A percentile compares a stretch with the other conserved stretches of the same genome.
These are phyloP conservation scores for Boletus pseudopeckii DNA, from an alignment of 768 basidiomycete genomes.

Conservation along the genomic window DNA sequence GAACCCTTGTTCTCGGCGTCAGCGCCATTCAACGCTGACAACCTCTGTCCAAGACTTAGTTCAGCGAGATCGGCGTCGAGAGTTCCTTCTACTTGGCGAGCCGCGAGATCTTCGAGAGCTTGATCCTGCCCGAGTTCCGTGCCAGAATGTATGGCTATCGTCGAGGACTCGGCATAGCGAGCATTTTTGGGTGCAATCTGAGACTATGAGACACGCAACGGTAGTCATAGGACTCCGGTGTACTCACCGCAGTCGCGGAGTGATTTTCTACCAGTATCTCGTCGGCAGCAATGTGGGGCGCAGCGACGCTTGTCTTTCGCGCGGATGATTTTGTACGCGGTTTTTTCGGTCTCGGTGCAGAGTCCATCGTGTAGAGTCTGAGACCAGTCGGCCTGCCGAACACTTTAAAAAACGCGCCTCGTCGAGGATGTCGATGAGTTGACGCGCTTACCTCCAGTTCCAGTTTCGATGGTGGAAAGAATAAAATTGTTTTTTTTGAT, in stretches of 20 bases:
- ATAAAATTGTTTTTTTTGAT: not conserved
- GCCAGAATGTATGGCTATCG: conserved; percentile 65
- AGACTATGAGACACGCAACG: conserved; percentile 18
- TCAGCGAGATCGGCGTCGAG: conserved; percentile 86
- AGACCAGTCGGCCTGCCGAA: not conserved
- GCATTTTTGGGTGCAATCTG: conserved; percentile 46
- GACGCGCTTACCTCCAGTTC: not conserved
- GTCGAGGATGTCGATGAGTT: not conserved
- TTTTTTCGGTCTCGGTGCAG: conserved; percentile 50
- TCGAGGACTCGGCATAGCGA: conserved; percentile 65
- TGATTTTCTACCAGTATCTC: conserved; percentile 27
- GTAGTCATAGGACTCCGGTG: no score
- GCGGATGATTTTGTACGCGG: conserved; percentile 45
- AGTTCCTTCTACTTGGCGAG: conserved; percentile 57
- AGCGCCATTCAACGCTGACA: conserved; percentile 65
- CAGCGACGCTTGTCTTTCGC: conserved; percentile 16
- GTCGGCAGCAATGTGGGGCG: conserved; percentile 6
- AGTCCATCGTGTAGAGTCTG: conserved; percentile 35
- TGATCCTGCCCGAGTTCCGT: conserved; percentile 58
- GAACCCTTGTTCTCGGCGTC: conserved; percentile 37
- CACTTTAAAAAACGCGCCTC: not conserved
- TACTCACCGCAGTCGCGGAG: conserved; percentile 18
- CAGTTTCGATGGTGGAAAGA: not conserved
- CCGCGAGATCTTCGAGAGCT: conserved; percentile 46
- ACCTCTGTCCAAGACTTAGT: conserved; percentile 84